Evolutionary conservation across 2,329 filamentous ascomycete species (phyloP).

Genomic region (Phialophora verrucosa): DNA sequence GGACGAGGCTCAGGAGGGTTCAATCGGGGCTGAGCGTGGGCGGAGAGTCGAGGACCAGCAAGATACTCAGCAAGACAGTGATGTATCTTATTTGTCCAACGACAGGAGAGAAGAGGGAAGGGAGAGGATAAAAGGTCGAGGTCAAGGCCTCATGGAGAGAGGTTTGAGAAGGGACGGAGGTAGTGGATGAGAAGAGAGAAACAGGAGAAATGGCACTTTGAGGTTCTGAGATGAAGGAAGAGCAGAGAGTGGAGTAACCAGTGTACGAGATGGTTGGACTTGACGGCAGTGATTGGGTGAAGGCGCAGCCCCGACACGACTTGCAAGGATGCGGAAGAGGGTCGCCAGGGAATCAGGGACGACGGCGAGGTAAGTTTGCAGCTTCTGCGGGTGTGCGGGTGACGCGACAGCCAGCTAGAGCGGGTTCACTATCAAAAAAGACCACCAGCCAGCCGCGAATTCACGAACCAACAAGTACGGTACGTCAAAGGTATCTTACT

Average conservation of each 20-base stretch:
- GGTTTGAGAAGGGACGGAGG: slow-evolving; percentile 22
- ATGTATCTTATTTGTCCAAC: slow-evolving; percentile 37
- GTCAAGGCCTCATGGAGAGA: slow-evolving; percentile 33
- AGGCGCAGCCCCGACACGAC: slow-evolving; percentile 32
- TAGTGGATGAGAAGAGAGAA: slow-evolving; percentile 29
- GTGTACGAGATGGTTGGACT: slow-evolving; percentile 32
- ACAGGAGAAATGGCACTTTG: slow-evolving; percentile 26
- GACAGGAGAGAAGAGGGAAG: slow-evolving; percentile 32
- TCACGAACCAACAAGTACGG: slow-evolving; percentile 8
- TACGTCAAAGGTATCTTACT: slow-evolving; percentile 7
- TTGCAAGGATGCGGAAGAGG: slow-evolving; percentile 31
- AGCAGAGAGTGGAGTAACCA: slow-evolving; percentile 32
- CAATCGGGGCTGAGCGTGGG: slow-evolving; percentile 28
- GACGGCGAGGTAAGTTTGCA: slow-evolving; percentile 26
- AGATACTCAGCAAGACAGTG: slow-evolving; percentile 36
- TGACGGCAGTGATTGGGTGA: slow-evolving; percentile 34
- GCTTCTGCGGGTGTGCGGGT: slow-evolving; percentile 28
- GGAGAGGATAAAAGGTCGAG: slow-evolving; percentile 33
- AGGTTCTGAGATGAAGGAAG: slow-evolving; percentile 29
- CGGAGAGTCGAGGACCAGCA: slow-evolving; percentile 36
- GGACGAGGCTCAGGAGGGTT: slow-evolving; percentile 32
- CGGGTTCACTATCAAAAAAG: slow-evolving; percentile 6
- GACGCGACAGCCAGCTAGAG: slow-evolving; percentile 26
- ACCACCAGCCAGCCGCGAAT: slow-evolving; percentile 16
- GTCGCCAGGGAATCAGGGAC: slow-evolving; percentile 28